These are phyloP conservation scores for Tricholomella constricta DNA, from an alignment of 768 basidiomycete genomes.

Conservation along the genomic window DNA sequence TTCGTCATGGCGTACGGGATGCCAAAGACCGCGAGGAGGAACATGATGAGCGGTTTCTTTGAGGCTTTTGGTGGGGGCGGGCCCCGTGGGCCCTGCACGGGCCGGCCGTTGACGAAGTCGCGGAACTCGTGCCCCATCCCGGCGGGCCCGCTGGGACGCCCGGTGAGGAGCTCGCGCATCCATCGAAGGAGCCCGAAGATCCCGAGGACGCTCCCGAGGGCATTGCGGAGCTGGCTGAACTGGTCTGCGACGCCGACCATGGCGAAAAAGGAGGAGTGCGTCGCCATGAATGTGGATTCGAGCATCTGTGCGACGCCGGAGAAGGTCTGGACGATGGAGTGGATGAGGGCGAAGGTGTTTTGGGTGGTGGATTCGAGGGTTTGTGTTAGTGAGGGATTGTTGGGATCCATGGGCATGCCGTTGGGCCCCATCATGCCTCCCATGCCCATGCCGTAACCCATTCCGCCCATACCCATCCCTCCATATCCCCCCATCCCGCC, in stretches of 20 bases:
- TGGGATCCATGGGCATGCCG: constrained; percentile 49
- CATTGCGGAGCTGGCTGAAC: constrained; percentile 87
- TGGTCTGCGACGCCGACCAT: constrained; percentile 98
- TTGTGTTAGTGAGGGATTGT: constrained; percentile 75
- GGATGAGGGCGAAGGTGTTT: constrained; percentile 90
- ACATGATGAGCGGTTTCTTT: constrained; percentile 90
- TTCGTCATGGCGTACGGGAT: constrained; percentile 92
- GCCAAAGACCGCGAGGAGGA: constrained; percentile 92
- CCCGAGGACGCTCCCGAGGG: constrained; percentile 90
- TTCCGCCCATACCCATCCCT: constrained; percentile 45
- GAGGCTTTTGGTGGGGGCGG: constrained; percentile 60
- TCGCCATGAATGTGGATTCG: constrained; percentile 96
- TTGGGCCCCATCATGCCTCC: constrained; percentile 46
- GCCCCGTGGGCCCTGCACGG: constrained; percentile 49
- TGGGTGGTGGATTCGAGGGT: constrained; percentile 88
- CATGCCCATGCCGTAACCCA: constrained; percentile 30
- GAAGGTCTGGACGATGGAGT: constrained; percentile 95
- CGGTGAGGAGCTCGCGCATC: constrained; percentile 68
- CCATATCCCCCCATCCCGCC: constrained; percentile 32
- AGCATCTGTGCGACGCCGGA: constrained; percentile 95
- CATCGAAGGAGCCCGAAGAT: constrained; percentile 88
- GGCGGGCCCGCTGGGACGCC: constrained; percentile 28
- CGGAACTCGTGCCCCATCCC: constrained; percentile 68
- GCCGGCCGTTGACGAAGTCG: constrained; percentile 70
- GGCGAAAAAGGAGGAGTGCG: constrained; percentile 92